Evolutionary conservation across 2,329 filamentous ascomycete genomes (phyloP), one percentile per base, ranked within the genome.

Genomic region (Talaromyces atroroseus): DNA sequence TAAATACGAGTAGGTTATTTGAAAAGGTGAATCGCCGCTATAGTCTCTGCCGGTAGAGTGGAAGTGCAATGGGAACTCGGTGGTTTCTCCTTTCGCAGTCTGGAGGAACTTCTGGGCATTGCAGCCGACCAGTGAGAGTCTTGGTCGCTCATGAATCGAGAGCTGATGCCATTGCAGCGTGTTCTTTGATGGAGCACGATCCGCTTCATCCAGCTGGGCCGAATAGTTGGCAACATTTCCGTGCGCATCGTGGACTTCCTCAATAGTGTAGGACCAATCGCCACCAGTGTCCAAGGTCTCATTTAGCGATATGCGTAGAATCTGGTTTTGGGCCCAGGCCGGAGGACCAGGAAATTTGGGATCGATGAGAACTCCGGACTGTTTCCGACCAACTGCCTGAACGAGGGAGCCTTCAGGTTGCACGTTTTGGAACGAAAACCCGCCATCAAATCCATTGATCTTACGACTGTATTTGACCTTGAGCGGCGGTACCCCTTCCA

Each of bases 391-490:
- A n/a, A 88, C 74, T 36, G 95, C 77, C 1, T 91, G 90, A 1
- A 90, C 95, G 2, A 82, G 79, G 65, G 92, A 87, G 36, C 89
- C 89, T 49, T 96, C 91, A 0, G 94, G 92, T 64, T 96, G 92
- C 46, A 99, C 84, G 66, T 90, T 96, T 72, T 97, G 92, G 64
- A 95, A 92, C 60, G 92, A 90, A 63, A 92, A 90, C 59, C 89
- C 89, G 64, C 87, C 86, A 61, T 95, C 85, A 61, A 89, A 87
- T 59, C 85, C 84, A 64, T 97, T 96, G 63, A 96, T 86, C 6
- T 85, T 87, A 54, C 91, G 87, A 65, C 90, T 94, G 73, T 99
- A 99, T 64, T 90, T 89, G 64, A 99, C 89, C 69, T 92, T 92
- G 61, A 99, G 78, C 2, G 94, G 94, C 2, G 95, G 90, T 0